phyloP scores from a whole-genome alignment of 2,329 filamentous ascomycete genomes.

The Hirsutella minnesotensis region DNA sequence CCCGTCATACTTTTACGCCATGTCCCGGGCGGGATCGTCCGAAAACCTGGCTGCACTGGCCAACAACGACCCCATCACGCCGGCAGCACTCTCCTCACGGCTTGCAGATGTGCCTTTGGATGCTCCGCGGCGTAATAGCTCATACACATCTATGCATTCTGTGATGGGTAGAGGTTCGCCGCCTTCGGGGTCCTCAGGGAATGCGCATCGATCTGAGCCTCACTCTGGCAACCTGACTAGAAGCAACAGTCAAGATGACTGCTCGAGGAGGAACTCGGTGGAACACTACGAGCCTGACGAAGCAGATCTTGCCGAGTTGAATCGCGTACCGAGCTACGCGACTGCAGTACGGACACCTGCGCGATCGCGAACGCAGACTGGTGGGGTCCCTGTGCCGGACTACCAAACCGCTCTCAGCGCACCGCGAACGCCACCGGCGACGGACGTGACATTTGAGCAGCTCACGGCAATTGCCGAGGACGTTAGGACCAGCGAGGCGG shows the following conservation, averaged over 20 bases:
- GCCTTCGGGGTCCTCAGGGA: constrained; percentile 23
- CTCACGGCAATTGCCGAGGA: constrained; percentile 20
- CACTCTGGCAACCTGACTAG: constrained; percentile 37
- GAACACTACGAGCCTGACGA: constrained; percentile 47
- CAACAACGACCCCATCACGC: constrained; percentile 21
- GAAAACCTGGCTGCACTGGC: constrained; percentile 59
- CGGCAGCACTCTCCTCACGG: constrained; percentile 47
- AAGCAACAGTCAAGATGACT: constrained; percentile 39
- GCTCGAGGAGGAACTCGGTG: constrained; percentile 40
- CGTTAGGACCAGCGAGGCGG: too few species aligned
- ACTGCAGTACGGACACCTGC: constrained; percentile 59
- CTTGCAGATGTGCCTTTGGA: constrained; percentile 58
- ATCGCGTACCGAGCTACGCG: constrained; percentile 65
- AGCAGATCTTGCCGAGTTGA: constrained; percentile 51
- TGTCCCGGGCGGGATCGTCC: constrained; percentile 62
- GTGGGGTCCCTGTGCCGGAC: constrained; percentile 46
- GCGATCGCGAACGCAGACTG: constrained; percentile 36
- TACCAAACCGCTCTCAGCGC: constrained; percentile 51
- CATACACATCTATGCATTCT: constrained; percentile 31
- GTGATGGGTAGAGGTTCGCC: constrained; percentile 32
- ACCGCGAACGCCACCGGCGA: constrained; percentile 33
- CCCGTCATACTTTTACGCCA: constrained; percentile 50
- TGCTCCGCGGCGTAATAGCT: constrained; percentile 31
- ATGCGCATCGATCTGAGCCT: constrained; percentile 26
- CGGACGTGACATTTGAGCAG: constrained; percentile 16